Evolutionary conservation across 2,329 filamentous ascomycete genomes (phyloP).

Genomic region (Pezicula radicicola): DNA sequence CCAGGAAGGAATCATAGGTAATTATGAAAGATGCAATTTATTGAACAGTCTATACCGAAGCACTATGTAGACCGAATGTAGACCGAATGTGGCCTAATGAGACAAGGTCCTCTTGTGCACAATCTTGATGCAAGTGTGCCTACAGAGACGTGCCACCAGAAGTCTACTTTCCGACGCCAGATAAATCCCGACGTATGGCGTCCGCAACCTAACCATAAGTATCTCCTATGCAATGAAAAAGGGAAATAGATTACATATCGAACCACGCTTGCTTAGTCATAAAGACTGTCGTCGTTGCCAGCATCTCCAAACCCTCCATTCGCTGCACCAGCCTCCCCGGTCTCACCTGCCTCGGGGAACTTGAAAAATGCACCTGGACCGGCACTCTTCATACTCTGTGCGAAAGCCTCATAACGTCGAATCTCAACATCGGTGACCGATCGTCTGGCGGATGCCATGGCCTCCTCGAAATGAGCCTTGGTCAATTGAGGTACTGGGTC

Average conservation of each 20-base stretch:
- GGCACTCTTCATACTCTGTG: slow-evolving; percentile 98
- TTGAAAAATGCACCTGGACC: slow-evolving; percentile 97
- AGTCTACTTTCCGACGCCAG: background rate
- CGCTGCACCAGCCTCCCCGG: slow-evolving; percentile 60
- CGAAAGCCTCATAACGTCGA: slow-evolving; percentile 95
- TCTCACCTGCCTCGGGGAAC: slow-evolving; percentile 70
- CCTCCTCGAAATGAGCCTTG: slow-evolving; percentile 96
- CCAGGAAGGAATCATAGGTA: background rate
- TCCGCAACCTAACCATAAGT: slow-evolving; percentile 1
- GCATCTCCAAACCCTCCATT: slow-evolving; percentile 74
- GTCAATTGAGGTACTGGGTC: slow-evolving; percentile 96
- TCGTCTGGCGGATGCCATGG: slow-evolving; percentile 90
- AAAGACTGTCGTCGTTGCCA: slow-evolving; percentile 94
- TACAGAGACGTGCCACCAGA: background rate
- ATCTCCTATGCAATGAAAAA: slow-evolving; percentile 9
- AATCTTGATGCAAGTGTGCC: slow-evolving; percentile 2
- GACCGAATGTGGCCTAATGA: slow-evolving; percentile 4
- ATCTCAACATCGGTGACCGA: slow-evolving; percentile 98
- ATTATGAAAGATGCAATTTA: slow-evolving; percentile 6
- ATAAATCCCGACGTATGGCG: background rate
- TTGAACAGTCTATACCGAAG: slow-evolving; percentile 17
- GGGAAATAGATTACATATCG: slow-evolving; percentile 28
- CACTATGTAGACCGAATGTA: slow-evolving; percentile 2
- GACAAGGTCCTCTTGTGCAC: slow-evolving; percentile 1
- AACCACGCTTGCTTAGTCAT: slow-evolving; percentile 68